Evolutionary conservation across 202 grass and related monocot species (phyloP).

Genomic region (Eragrostis tef): DNA sequence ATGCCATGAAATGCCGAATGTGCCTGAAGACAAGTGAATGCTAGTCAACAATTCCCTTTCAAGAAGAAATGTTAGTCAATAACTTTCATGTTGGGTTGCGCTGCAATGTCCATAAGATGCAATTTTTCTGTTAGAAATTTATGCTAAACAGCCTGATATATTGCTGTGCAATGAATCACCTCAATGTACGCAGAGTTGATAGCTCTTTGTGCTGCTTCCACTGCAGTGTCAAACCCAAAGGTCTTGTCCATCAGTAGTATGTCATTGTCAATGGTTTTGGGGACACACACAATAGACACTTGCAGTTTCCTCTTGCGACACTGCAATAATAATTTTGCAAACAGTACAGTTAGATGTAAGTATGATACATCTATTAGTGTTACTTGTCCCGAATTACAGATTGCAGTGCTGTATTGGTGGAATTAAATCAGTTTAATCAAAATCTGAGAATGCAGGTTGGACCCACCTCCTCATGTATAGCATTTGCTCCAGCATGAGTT

Average conservation of each 20-base stretch:
- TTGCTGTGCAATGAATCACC: conserved; percentile 58
- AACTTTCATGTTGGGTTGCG: neutral
- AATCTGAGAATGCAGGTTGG: neutral
- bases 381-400: neutral
- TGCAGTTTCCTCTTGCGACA: conserved; percentile 90
- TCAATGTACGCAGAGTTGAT: conserved; percentile 99
- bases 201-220: conserved; percentile 95
- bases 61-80: conserved; percentile 13
- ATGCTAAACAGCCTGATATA: conserved; percentile 5
- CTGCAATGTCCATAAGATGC: conserved; percentile 1
- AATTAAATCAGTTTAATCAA: conserved; percentile 11
- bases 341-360: conserved; percentile 38
- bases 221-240: conserved; percentile 97
- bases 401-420: neutral
- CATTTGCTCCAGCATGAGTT: conserved; percentile 94
- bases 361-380: conserved; percentile 7
- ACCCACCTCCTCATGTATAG: conserved; percentile 90
- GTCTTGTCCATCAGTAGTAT: conserved; percentile 98
- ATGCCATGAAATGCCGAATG: conserved; percentile 96
- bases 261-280: conserved; percentile 99
- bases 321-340: conserved; percentile 48
- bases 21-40: conserved; percentile 57
- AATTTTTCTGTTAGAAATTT: conserved; percentile 22
- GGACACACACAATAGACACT: conserved; percentile 77
- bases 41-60: conserved; percentile 8